Conservation (phyloP, 768 basidiomycete species). For the Phylloporus arenicola region DNA sequence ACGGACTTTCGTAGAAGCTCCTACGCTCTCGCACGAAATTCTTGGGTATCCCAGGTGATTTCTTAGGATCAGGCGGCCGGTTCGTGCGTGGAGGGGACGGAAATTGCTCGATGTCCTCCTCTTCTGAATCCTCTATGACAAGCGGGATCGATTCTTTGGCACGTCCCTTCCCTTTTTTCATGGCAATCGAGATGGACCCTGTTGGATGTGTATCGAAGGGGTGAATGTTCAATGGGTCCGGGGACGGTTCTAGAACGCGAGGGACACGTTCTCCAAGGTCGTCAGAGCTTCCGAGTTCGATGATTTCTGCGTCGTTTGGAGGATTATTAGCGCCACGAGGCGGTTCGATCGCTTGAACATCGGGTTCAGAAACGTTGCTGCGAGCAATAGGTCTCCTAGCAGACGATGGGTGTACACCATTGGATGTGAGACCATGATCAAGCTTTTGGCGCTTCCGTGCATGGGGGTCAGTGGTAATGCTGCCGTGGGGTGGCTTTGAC, state of each 20-base stretch:
- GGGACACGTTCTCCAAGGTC: constrained; percentile 22
- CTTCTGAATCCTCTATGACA: constrained; percentile 22
- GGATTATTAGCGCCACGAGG: not conserved
- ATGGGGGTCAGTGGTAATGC: not conserved
- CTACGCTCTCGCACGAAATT: constrained; percentile 11
- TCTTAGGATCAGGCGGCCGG: not conserved
- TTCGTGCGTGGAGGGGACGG: constrained; percentile 1
- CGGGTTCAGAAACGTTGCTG: constrained; percentile 12
- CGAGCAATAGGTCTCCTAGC: not conserved
- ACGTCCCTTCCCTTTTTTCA: constrained; percentile 23
- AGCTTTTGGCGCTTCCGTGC: constrained; percentile 22
- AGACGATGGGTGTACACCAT: constrained; percentile 4
- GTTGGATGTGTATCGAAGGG: constrained; percentile 21
- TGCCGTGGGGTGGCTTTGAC: not conserved
- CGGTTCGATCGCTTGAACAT: constrained; percentile 18
- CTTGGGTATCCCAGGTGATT: constrained; percentile 13
- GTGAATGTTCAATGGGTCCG: constrained; percentile 21
- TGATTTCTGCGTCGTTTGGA: constrained; percentile 16
- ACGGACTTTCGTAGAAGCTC: constrained; percentile 5
- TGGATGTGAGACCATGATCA: constrained; percentile 3
- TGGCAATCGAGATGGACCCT: not conserved
- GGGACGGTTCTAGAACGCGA: constrained; percentile 10
- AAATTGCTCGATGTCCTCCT: constrained; percentile 19
- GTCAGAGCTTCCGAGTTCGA: constrained; percentile 17
- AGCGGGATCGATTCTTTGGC: constrained; percentile 6